Evolutionary conservation across 805 yeast species (phyloP).

Genomic region (Candida tibetensis): DNA sequence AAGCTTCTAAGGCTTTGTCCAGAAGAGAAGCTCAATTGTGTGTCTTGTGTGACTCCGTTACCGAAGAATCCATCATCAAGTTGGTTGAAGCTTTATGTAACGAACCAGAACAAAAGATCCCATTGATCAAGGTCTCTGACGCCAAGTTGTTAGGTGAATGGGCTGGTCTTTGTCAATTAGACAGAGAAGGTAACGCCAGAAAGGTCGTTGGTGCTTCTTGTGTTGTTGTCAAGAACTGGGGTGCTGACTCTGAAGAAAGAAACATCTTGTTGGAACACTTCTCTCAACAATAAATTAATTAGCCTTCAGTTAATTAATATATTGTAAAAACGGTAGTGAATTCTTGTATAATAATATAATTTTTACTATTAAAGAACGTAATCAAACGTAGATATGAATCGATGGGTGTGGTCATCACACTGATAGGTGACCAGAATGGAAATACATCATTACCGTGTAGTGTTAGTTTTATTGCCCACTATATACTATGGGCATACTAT

Average conservation of each 20-base stretch:
- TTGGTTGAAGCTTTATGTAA: conserved; percentile 99
- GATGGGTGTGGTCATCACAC: no score
- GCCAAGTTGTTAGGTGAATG: conserved; percentile 99
- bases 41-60: conserved; percentile 97
- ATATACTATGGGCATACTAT: no score
- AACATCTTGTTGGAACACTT: conserved; percentile 93
- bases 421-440: no score
- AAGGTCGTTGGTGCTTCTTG: conserved; percentile 99
- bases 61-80: conserved; percentile 94
- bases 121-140: conserved; percentile 98
- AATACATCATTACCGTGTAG: no score
- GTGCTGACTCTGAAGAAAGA: conserved; percentile 98
- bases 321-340: conserved; percentile 8
- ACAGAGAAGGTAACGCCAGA: conserved; percentile 99
- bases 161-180: conserved; percentile 99
- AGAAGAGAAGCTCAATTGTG: conserved; percentile 97
- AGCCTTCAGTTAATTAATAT: conserved; percentile 3
- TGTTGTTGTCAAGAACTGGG: conserved; percentile 99
- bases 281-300: conserved; percentile 56
- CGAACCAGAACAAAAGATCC: conserved; percentile 94
- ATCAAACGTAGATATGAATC: no score
- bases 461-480: no score
- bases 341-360: conserved; percentile 14
- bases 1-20: conserved; percentile 98
- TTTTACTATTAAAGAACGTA: conserved; percentile 8